phyloP scores from a whole-genome alignment of 2,329 filamentous ascomycete genomes.

The Mycocentrospora acerina region DNA sequence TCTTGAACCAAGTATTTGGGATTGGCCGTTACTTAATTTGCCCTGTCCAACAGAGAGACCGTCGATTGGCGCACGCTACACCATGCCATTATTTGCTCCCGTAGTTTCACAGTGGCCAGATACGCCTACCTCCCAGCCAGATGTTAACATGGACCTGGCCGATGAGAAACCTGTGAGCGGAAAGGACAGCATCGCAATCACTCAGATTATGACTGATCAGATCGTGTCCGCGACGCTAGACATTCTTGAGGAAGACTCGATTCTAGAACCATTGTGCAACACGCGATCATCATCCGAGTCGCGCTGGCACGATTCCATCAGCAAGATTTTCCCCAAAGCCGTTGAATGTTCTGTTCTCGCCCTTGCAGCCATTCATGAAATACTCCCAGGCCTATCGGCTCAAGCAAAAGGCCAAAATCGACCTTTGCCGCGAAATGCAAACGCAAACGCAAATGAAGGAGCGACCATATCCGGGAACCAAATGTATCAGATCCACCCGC shows the following conservation, averaged over 20 bases:
- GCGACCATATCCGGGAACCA: slow-evolving; percentile 30
- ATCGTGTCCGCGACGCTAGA: slow-evolving; percentile 56
- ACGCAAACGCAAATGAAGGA: slow-evolving; percentile 35
- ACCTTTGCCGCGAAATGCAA: slow-evolving; percentile 26
- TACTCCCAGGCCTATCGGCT: slow-evolving; percentile 43
- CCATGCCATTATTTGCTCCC: slow-evolving; percentile 30
- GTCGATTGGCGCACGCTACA: slow-evolving; percentile 23
- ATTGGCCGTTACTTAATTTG: slow-evolving; percentile 40
- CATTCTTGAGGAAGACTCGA: slow-evolving; percentile 26
- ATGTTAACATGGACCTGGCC: slow-evolving; percentile 21
- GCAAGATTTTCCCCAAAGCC: slow-evolving; percentile 32
- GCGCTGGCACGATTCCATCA: slow-evolving; percentile 27
- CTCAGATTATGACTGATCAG: slow-evolving; percentile 72
- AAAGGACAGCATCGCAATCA: slow-evolving; percentile 65
- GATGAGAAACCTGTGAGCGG: slow-evolving; percentile 46
- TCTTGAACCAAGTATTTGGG: slow-evolving; percentile 38
- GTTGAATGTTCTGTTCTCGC: slow-evolving; percentile 33
- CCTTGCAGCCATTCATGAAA: slow-evolving; percentile 46
- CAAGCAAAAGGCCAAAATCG: slow-evolving; percentile 39
- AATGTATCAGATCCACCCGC: slow-evolving; percentile 58
- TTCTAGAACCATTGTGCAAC: neutral
- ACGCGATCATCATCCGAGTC: slow-evolving; percentile 20
- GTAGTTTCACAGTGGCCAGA: slow-evolving; percentile 27
- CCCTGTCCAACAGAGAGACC: slow-evolving; percentile 28
- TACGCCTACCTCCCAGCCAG: slow-evolving; percentile 38